phyloP scores from a whole-genome alignment of 208 protist species.

The Tetramitus jugosus region DNA sequence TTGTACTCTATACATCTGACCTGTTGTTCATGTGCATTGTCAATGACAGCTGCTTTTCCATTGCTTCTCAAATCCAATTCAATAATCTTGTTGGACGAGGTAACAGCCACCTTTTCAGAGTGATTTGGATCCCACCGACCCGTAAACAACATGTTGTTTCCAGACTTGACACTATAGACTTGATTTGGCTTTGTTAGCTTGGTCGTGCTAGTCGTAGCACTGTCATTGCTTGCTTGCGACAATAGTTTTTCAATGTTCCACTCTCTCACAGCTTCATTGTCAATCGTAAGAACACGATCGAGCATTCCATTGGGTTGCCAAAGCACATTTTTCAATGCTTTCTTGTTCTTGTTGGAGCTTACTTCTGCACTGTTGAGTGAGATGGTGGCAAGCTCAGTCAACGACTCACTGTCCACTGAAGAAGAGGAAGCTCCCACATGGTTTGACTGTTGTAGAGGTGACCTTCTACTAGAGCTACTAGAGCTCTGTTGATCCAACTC shows the following conservation, averaged over 20 bases:
- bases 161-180: not conserved
- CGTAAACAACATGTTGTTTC: slow-evolving; percentile 1
- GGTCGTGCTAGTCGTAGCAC: too few species aligned
- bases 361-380: not conserved
- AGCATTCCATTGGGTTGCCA: not conserved
- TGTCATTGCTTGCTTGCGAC: too few species aligned
- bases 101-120: slow-evolving; percentile 47
- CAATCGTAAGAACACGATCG: not conserved
- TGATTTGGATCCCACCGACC: slow-evolving; percentile 63
- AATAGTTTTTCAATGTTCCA: not conserved
- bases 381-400: not conserved
- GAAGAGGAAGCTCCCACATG: not conserved
- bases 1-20: slow-evolving; percentile 54
- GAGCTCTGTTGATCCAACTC: not conserved
- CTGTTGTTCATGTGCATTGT: slow-evolving; percentile 8
- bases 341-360: not conserved
- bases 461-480: not conserved
- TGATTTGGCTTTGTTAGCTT: not conserved
- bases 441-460: not conserved
- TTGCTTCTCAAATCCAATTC: slow-evolving; percentile 58
- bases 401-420: not conserved
- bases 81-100: slow-evolving; percentile 42
- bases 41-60: slow-evolving; percentile 18
- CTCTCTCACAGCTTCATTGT: not conserved
- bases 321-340: not conserved